These are phyloP conservation scores for Dendrobium officinale DNA, from an alignment of 106 monocot species.

Conservation along the genomic window DNA sequence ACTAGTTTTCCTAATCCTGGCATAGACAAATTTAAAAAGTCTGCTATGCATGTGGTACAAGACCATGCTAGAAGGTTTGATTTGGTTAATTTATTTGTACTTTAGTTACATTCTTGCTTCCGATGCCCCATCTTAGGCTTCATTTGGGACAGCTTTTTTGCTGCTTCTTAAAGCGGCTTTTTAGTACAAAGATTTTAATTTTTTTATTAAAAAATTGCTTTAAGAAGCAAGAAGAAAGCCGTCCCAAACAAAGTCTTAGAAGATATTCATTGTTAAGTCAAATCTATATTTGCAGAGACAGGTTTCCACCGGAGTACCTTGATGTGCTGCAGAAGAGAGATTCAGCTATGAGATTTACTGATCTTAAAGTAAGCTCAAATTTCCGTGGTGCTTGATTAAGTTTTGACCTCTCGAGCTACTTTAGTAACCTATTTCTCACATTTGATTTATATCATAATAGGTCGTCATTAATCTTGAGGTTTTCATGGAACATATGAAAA, in stretches of 20 bases:
- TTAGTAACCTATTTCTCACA: slow-evolving; percentile 1
- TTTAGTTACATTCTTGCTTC: background rate
- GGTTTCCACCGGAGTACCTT: slow-evolving; percentile 26
- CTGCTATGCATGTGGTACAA: slow-evolving; percentile 10
- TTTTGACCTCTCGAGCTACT: slow-evolving; percentile 5
- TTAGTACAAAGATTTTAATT: too few relatives aligned
- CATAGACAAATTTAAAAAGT: slow-evolving; percentile 31
- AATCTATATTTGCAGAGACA: slow-evolving; percentile 40
- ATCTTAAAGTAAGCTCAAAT: slow-evolving; percentile 47
- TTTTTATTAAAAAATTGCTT: too few relatives aligned
- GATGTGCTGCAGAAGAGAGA: slow-evolving; percentile 37
- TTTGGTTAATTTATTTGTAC: slow-evolving; percentile 5
- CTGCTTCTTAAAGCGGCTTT: too few relatives aligned
- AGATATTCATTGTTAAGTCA: background rate
- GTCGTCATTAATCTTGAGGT: slow-evolving; percentile 51
- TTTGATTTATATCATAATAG: slow-evolving; percentile 18
- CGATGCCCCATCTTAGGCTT: too few relatives aligned
- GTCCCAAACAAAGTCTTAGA: too few relatives aligned
- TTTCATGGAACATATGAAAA: slow-evolving; percentile 43
- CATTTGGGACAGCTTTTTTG: too few relatives aligned
- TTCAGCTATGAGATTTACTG: slow-evolving; percentile 38
- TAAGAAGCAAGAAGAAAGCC: too few relatives aligned
- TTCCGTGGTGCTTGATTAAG: background rate
- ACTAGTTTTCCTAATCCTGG: slow-evolving; percentile 9
- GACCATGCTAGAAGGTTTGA: slow-evolving; percentile 45